phyloP scores from a whole-genome alignment of 129 eudicot species.

The Flaveria trinervia region DNA sequence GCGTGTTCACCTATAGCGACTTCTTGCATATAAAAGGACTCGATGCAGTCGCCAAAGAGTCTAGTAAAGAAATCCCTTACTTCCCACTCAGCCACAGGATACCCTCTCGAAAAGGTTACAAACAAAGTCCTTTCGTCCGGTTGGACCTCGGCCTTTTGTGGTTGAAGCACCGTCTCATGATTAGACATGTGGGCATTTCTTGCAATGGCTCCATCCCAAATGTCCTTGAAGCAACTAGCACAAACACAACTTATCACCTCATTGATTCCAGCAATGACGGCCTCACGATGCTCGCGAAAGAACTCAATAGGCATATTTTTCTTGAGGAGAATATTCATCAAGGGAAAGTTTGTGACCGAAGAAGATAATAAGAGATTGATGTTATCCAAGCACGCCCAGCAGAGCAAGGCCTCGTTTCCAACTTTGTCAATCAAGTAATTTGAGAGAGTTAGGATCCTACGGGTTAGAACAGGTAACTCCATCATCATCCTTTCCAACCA shows the following conservation, averaged over 20 bases:
- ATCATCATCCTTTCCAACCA: conserved; percentile 51
- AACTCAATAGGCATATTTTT: conserved; percentile 43
- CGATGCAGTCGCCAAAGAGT: conserved; percentile 57
- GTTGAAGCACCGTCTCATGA: neutral
- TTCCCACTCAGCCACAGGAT: conserved; percentile 57
- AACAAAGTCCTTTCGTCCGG: conserved; percentile 59
- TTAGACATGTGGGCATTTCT: conserved; percentile 28
- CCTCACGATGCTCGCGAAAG: conserved; percentile 19
- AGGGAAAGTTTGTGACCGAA: conserved; percentile 34
- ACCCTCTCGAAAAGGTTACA: conserved; percentile 75
- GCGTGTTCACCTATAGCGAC: conserved; percentile 44
- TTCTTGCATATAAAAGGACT: conserved; percentile 59
- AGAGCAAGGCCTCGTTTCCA: conserved; percentile 56
- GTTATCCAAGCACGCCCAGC: conserved; percentile 39
- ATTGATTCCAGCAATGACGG: conserved; percentile 27
- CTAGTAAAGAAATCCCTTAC: conserved; percentile 44
- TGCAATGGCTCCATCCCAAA: conserved; percentile 41
- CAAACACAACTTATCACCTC: conserved; percentile 39
- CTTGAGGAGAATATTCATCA: conserved; percentile 39
- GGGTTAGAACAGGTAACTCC: conserved; percentile 27
- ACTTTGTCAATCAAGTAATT: conserved; percentile 34
- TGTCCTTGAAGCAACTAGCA: conserved; percentile 42
- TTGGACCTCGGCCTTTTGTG: conserved; percentile 1
- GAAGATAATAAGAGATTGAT: conserved; percentile 3
- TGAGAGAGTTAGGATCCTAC: conserved; percentile 36